Evolutionary conservation across 768 basidiomycete species (phyloP).

Genomic region (Chalciporus sphaerocephalus): DNA sequence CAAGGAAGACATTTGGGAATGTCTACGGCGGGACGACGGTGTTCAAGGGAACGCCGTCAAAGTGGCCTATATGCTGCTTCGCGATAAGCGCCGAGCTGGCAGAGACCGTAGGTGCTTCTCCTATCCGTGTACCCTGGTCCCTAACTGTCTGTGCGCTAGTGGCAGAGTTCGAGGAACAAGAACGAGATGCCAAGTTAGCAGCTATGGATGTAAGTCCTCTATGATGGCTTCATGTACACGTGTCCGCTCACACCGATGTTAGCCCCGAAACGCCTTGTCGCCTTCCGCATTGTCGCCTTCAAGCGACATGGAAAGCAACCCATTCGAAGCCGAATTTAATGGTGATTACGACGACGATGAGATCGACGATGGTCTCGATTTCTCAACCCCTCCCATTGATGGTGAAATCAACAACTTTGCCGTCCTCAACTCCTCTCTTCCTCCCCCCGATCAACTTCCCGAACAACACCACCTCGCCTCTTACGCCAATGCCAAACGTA

Average conservation of each 20-base stretch:
- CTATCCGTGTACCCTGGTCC: background rate
- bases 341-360: conserved; percentile 45
- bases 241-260: conserved; percentile 6
- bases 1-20: conserved; percentile 85
- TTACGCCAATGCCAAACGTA: conserved; percentile 50
- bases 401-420: conserved; percentile 63
- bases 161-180: conserved; percentile 78
- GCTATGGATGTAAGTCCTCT: conserved; percentile 68
- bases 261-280: conserved; percentile 71
- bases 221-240: conserved; percentile 21
- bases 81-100: conserved; percentile 82
- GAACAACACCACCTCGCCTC: conserved; percentile 71
- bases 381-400: conserved; percentile 38
- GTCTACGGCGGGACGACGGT: conserved; percentile 77
- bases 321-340: conserved; percentile 73
- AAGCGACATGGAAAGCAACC: conserved; percentile 65
- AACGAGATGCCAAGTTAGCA: conserved; percentile 75
- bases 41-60: conserved; percentile 89
- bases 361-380: conserved; percentile 50
- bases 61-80: conserved; percentile 90
- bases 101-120: conserved; percentile 67
- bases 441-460: conserved; percentile 57
- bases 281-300: conserved; percentile 64
- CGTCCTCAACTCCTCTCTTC: conserved; percentile 85
- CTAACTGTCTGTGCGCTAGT: conserved; percentile 41